Evolutionary conservation across 305 asterid genomes (phyloP), one percentile per base, ranked within the genome.

Genomic region (Fraxinus paxiana): DNA sequence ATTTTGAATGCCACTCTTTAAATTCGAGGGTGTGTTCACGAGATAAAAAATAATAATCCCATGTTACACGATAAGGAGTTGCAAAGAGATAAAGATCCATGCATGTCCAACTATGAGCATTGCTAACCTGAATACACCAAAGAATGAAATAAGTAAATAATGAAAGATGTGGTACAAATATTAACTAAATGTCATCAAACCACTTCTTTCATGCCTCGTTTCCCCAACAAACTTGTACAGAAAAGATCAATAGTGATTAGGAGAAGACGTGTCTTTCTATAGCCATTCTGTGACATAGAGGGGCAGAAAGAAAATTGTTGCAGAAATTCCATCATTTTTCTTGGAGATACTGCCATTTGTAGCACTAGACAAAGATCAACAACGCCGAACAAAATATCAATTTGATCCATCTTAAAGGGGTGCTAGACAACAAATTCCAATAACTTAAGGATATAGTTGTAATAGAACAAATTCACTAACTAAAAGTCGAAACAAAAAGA

Each of bases 31-130:
- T 94, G 76, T 95, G 99, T 46, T 91, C 97, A 73, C 96, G 96
- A 77, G 98, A 89, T 72, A 90, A 72, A 72, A 92, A 37, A 87
- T 92, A 95, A 86, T 94, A 94, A 84, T 94, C 97, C 99, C 99
- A 95, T 3, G 97, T 92, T 13, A 95, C 97, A n/a, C 92, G 97
- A 85, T 87, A 94, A 15, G 99, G 99, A 37, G 98, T 95, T 59
- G 98, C 99, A 83, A 94, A 92, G 77, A 95, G 61, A 80, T 92
- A 95, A 48, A 95, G 91, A 88, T 95, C 99, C 92, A 95, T 90
- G 78, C 99, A 95, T 38, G 98, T 94, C 96, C 90, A 95, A 85
- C 97, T 95, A 82, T 92, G 97, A 6, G 99, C 95, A 3, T 92
- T 79, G 83, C 83, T 88, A 77, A 91, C 88, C 98, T 94, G 92